phyloP scores from a whole-genome alignment of 257 asterid species.

The Solanum corneliomulleri region DNA sequence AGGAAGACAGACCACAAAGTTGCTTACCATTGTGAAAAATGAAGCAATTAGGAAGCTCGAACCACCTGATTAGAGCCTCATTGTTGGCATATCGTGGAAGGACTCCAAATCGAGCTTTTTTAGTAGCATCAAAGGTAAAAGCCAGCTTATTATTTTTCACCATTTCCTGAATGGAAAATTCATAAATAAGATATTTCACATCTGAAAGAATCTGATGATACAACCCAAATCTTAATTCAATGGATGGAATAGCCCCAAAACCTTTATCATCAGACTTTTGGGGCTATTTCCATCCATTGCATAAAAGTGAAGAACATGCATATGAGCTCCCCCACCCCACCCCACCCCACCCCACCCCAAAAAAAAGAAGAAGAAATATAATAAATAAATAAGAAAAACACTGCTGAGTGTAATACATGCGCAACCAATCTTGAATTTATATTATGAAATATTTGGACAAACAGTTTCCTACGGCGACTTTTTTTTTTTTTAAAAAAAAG shows the following conservation, averaged over 20 bases:
- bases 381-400: no score
- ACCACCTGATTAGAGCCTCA: slow-evolving; percentile 81
- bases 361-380: no score
- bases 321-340: no score
- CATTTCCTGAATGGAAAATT: slow-evolving; percentile 64
- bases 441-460: not conserved
- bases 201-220: not conserved
- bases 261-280: not conserved
- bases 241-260: not conserved
- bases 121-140: slow-evolving; percentile 65
- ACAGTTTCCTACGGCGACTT: not conserved
- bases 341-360: no score
- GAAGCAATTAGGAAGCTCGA: slow-evolving; percentile 97
- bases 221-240: not conserved
- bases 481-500: not conserved
- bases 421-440: not conserved
- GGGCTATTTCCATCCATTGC: no score
- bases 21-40: slow-evolving; percentile 90
- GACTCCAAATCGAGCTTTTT: slow-evolving; percentile 85
- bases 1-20: not conserved
- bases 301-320: not conserved
- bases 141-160: slow-evolving; percentile 64
- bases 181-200: not conserved
- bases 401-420: not conserved
- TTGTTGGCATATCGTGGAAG: slow-evolving; percentile 87